A percentile compares a stretch with the other conserved stretches of the same genome.
Conservation (phyloP, 2,329 filamentous ascomycete species). For the Fusarium pininemorale region DNA sequence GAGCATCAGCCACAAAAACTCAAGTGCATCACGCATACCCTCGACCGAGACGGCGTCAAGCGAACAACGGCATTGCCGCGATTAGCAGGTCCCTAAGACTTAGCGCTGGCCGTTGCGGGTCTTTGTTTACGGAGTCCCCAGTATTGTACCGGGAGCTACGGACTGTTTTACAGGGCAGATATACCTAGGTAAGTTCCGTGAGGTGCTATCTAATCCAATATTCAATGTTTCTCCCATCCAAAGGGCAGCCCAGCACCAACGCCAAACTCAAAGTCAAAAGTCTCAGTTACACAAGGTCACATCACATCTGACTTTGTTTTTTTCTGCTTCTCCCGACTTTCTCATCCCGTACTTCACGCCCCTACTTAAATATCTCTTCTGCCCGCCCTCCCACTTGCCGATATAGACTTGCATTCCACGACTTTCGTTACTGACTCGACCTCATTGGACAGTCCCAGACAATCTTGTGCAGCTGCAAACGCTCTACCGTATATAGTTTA, state of each 20-base stretch:
- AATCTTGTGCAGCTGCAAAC: conserved; percentile 3
- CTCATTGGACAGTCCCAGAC: conserved; percentile 17
- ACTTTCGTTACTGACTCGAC: conserved; percentile 27
- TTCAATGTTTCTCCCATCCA: conserved; percentile 36
- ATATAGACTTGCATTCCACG: conserved; percentile 23
- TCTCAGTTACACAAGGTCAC: conserved; percentile 36
- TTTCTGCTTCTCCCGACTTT: background rate
- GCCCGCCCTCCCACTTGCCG: conserved; percentile 19
- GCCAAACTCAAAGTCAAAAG: background rate
- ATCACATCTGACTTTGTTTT: conserved; percentile 19
- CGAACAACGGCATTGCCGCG: conserved; percentile 43
- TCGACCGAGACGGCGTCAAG: conserved; percentile 34
- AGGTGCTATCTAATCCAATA: conserved; percentile 33
- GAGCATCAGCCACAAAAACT: background rate
- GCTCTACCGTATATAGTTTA: background rate
- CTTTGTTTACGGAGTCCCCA: conserved; percentile 31
- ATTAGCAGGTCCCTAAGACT: conserved; percentile 36
- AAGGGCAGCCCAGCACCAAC: conserved; percentile 22
- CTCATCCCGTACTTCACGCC: background rate
- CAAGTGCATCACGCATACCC: conserved; percentile 5
- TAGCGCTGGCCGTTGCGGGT: conserved; percentile 41
- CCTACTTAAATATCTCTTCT: background rate
- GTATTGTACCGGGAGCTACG: conserved; percentile 41
- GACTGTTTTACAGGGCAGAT: conserved; percentile 32
- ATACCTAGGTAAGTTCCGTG: conserved; percentile 26